Percentiles rank a stretch among this genome's conserved stretches.
These are phyloP conservation scores for Geranomyces michiganensis DNA, from an alignment of 192 early-diverging fungal genomes.

Conservation along the genomic window DNA sequence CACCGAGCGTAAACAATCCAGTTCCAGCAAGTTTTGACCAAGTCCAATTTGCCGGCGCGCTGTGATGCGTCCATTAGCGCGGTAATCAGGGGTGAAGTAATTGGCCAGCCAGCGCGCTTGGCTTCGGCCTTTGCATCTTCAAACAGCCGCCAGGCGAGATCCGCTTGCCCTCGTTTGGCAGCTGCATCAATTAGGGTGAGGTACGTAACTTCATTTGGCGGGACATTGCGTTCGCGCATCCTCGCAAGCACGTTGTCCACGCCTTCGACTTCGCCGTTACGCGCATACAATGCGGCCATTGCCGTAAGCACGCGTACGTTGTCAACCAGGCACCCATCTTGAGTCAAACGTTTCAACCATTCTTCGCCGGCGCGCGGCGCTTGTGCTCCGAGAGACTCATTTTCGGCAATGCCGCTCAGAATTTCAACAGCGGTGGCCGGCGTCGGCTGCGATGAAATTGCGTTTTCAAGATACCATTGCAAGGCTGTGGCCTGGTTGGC, in stretches of 20 bases:
- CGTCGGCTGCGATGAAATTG: not conserved
- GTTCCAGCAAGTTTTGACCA: conserved; percentile 7
- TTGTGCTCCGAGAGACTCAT: not conserved
- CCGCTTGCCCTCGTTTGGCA: not conserved
- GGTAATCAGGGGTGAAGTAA: not conserved
- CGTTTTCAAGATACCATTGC: not conserved
- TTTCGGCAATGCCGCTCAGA: not conserved
- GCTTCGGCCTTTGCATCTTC: not conserved
- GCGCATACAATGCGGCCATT: conserved; percentile 1
- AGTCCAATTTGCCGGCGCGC: conserved; percentile 1
- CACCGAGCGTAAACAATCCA: not conserved
- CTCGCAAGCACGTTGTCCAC: not conserved
- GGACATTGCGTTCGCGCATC: not conserved
- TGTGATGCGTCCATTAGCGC: conserved; percentile 4
- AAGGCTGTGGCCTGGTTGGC: not conserved
- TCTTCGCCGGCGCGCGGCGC: not conserved
- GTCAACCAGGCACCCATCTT: not conserved
- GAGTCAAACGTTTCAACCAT: not conserved
- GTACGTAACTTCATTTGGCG: conserved; percentile 16
- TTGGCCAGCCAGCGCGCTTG: not conserved
- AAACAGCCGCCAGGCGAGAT: not conserved
- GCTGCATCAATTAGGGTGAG: not conserved
- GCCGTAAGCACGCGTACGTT: not conserved
- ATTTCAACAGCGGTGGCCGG: not conserved
- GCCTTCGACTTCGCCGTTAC: not conserved